phyloP scores from a whole-genome alignment of 768 basidiomycete genomes.

The Boletus rufocinnamomeus region DNA sequence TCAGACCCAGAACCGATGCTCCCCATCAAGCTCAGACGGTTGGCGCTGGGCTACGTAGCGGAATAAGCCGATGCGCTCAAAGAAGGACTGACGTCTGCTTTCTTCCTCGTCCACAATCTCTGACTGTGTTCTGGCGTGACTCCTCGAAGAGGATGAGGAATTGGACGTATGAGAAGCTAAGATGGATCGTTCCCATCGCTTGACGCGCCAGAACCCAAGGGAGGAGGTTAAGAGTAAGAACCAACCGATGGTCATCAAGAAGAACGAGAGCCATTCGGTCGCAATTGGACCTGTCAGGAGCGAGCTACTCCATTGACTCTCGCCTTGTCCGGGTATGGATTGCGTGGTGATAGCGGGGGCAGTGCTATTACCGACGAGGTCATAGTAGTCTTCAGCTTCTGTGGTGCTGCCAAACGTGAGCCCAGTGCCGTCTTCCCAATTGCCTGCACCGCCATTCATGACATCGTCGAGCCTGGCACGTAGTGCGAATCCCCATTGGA shows the following conservation, averaged over 20 bases:
- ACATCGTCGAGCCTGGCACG: conserved; percentile 53
- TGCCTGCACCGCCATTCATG: conserved; percentile 35
- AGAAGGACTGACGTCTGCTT: conserved; percentile 29
- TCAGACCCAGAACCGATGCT: conserved; percentile 10
- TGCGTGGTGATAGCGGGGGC: conserved; percentile 19
- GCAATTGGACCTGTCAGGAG: conserved; percentile 62
- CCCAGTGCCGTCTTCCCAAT: conserved; percentile 30
- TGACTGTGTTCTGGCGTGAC: conserved; percentile 31
- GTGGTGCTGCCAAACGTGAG: conserved; percentile 48
- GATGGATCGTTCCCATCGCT: conserved; percentile 83
- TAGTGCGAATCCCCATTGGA: conserved; percentile 90
- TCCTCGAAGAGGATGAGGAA: conserved; percentile 38
- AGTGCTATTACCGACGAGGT: conserved; percentile 34
- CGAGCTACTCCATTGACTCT: conserved; percentile 40
- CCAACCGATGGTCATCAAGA: conserved; percentile 92
- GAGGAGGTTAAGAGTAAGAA: conserved; percentile 88
- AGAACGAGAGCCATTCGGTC: conserved; percentile 93
- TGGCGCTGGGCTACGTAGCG: conserved; percentile 15
- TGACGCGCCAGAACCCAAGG: conserved; percentile 87
- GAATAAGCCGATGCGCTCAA: conserved; percentile 31
- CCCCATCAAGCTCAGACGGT: conserved; percentile 11
- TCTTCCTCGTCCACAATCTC: conserved; percentile 32
- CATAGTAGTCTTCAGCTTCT: conserved; percentile 48
- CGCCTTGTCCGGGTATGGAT: conserved; percentile 7
- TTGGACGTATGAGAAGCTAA: conserved; percentile 46